phyloP scores from a whole-genome alignment of 345 rosid species.

The Pugionium cornutum region DNA sequence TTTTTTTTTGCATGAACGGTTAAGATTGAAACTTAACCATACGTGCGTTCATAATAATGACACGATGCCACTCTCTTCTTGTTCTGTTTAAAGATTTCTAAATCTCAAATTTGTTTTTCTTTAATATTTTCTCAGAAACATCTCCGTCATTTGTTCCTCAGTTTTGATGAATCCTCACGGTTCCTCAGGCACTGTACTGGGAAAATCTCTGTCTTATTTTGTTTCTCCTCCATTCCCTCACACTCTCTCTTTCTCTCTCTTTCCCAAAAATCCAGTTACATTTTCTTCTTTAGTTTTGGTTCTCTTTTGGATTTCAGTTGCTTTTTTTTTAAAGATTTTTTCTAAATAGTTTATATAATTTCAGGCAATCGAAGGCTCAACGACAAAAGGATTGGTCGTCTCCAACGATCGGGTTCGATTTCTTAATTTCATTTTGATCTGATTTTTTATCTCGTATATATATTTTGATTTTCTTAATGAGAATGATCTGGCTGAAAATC shows the following conservation, averaged over 20 bases:
- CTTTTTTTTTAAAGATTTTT: background rate
- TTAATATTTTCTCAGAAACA: slow-evolving; percentile 29
- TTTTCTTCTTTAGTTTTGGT: background rate
- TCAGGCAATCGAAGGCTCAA: slow-evolving; percentile 21
- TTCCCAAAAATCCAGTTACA: slow-evolving; percentile 25
- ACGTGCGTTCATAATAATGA: slow-evolving; percentile 1
- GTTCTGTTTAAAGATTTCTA: slow-evolving; percentile 30
- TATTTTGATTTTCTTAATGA: background rate
- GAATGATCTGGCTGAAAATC: background rate
- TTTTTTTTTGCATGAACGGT: slow-evolving; percentile 21
- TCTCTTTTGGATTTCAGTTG: background rate
- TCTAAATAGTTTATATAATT: background rate
- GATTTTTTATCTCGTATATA: background rate
- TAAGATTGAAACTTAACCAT: slow-evolving; percentile 20
- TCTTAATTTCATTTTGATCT: background rate
- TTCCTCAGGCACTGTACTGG: slow-evolving; percentile 39
- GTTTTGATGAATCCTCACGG: slow-evolving; percentile 24
- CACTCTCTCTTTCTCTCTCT: background rate
- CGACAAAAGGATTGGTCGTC: slow-evolving; percentile 4
- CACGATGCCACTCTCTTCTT: slow-evolving; percentile 24
- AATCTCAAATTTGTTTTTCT: background rate
- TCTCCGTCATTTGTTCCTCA: slow-evolving; percentile 39
- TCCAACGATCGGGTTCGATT: slow-evolving; percentile 4
- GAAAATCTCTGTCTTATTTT: slow-evolving; percentile 25
- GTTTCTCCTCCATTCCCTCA: slow-evolving; percentile 25